These are phyloP conservation scores for Paramecium pentaurelia DNA, from an alignment of 73 alveolate species.

Conservation along the genomic window DNA sequence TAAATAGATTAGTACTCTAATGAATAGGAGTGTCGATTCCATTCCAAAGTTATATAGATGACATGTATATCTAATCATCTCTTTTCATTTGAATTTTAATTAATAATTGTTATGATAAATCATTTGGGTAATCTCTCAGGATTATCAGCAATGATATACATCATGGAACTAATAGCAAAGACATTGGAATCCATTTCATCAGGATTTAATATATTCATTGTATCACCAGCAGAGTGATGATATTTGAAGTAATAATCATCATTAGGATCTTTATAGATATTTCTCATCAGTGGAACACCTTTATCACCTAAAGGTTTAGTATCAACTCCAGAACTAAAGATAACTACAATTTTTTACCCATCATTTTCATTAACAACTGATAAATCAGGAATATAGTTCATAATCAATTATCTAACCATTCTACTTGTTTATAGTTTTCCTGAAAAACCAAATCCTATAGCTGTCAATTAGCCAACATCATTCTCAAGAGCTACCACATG, in stretches of 20 bases:
- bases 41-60: not conserved
- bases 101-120: slow-evolving; percentile 3
- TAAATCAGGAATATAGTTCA: not conserved
- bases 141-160: slow-evolving; percentile 52
- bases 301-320: slow-evolving; percentile 23
- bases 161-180: slow-evolving; percentile 9
- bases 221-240: slow-evolving; percentile 56
- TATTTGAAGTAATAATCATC: slow-evolving; percentile 42
- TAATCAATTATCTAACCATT: not conserved
- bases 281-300: slow-evolving; percentile 57
- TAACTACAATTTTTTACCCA: not conserved
- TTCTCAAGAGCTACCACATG: slow-evolving; percentile 49
- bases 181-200: slow-evolving; percentile 58
- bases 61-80: not conserved
- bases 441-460: slow-evolving; percentile 53
- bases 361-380: not conserved
- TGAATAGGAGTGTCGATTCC: slow-evolving; percentile 16
- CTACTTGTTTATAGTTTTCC: slow-evolving; percentile 17
- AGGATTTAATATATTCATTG: slow-evolving; percentile 45
- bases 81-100: slow-evolving; percentile 9
- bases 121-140: slow-evolving; percentile 32
- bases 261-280: slow-evolving; percentile 43
- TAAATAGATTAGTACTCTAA: slow-evolving; percentile 41
- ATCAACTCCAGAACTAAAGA: slow-evolving; percentile 40
- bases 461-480: slow-evolving; percentile 30